phyloP scores from a whole-genome alignment of 2,329 filamentous ascomycete genomes.

The Aspergillus amoenus region DNA sequence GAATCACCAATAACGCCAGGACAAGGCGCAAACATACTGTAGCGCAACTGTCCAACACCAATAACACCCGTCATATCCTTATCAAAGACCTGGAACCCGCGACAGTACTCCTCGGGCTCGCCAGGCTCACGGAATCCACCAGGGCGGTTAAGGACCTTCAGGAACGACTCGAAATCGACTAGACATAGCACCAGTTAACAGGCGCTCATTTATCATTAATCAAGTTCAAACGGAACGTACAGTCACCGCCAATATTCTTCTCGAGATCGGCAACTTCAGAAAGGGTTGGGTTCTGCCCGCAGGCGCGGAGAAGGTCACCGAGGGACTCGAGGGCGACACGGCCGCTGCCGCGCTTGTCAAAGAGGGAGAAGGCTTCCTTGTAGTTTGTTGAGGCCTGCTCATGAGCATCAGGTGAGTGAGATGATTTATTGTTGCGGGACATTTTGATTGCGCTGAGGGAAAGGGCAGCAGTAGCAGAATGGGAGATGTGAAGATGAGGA shows the following conservation, averaged over 20 bases:
- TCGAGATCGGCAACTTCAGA: slow-evolving; percentile 90
- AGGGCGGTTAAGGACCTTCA: slow-evolving; percentile 93
- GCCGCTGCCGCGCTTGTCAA: slow-evolving; percentile 98
- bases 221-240: slow-evolving; percentile 57
- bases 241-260: slow-evolving; percentile 84
- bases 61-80: slow-evolving; percentile 99
- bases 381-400: slow-evolving; percentile 85
- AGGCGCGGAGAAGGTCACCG: slow-evolving; percentile 91
- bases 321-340: slow-evolving; percentile 83
- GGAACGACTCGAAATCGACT: slow-evolving; percentile 99
- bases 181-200: not conserved
- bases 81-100: slow-evolving; percentile 98
- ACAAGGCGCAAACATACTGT: slow-evolving; percentile 51
- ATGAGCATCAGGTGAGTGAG: slow-evolving; percentile 23
- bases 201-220: not conserved
- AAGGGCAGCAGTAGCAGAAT: slow-evolving; percentile 4
- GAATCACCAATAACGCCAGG: not conserved
- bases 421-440: slow-evolving; percentile 7
- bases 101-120: slow-evolving; percentile 97
- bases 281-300: slow-evolving; percentile 95
- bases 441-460: slow-evolving; percentile 6
- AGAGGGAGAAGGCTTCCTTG: slow-evolving; percentile 99
- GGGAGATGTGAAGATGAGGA: slow-evolving; percentile 13
- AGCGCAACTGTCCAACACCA: slow-evolving; percentile 94
- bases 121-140: slow-evolving; percentile 97